Evolutionary conservation across 257 asterid genomes (phyloP), one percentile per base, ranked within the genome.

Genomic region (Gentiana straminea): DNA sequence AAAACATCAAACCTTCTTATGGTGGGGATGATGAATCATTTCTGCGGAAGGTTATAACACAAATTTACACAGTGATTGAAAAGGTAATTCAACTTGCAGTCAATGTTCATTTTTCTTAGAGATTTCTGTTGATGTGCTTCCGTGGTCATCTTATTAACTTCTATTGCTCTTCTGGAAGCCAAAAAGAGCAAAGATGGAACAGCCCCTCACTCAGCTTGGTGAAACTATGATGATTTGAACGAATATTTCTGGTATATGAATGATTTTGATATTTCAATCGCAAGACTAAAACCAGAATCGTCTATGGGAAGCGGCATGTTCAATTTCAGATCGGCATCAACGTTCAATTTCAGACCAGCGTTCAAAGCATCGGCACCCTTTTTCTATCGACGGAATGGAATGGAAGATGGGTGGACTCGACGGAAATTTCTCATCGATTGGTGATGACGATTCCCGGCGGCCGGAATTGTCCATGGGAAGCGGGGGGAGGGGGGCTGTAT

Each of bases 11-110:
- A 74, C 97, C 98, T 64, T 92, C 98, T 68, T 87, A 87, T 66
- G 95, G 98, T 60, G 98, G 97, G 68, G 94, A 84, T 63, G 94
- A 83, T 46, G 98, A 85, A 73, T 75, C 94, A 61, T 92, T 92
- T 73, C 72, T 92, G 70, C 71, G 90, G 60, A 87, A 83, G 71
- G 97, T 92, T 63, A 72, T 92, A 66, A 83, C 88, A 9, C 98
- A 97, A 60, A 83, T 92, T 56, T 87, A 92, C 72, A 81, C 80
- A 59, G 97, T 92, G 73, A 85, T 92, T 70, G 93, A 83, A 52
- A 84, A 70, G 95, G 98, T 91, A 80, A 61, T 53, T 45, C 48
- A 48, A 68, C 47, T 34, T 57, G 46, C 56, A 59, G 36, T 50
- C 52, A 24, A 60, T 59, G 62, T 59, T 63, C 45, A 9, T 13